Evolutionary conservation across 371 early-diverging fungal genomes (phyloP), one percentile per base, ranked within the genome.

Genomic region (Mucor circinelloides): DNA sequence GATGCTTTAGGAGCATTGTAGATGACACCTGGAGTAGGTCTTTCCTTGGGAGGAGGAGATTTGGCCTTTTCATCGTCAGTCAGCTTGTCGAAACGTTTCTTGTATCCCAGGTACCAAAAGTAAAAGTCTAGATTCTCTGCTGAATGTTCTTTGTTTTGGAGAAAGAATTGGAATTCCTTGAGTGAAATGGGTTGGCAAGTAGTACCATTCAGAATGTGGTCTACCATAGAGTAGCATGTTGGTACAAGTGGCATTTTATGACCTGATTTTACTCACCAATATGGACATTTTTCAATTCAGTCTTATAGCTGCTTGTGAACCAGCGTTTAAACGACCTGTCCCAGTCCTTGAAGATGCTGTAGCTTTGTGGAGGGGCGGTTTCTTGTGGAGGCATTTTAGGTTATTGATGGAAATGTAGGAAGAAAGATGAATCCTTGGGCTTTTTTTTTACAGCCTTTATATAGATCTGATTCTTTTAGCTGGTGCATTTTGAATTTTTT

Each of bases 71-170:
- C 66, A 15, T 67, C 58, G n/a, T 68, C 65, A 12, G 71, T 31
- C 0, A 71, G 44, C 12, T 54, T 42, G 19, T 58, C 50, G 19
- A 71, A 74, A 17, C 71, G 36, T 19, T 44, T 57, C 19, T 68
- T 44, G 56, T 74, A 74, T 2, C 57, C 68, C 15, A 71, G 32
- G 31, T 63, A 74, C 75, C 75, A 74, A 46, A 60, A 68, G 30
- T 71, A 71, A 40, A 74, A 74, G 31, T 74, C 75, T 32, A 74
- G 55, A 28, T 74, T 74, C 44, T 74, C 71, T 6, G 59, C 64
- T 7, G 71, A 60, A 34, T 71, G 64, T 27, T 74, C 75, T 55
- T 71, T 74, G 30, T 67, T 60, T 36, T 61, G 42, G 3, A 74
- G 42, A 40, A 46, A 74, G 46, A 52, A 50, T 27, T 65, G 48